phyloP scores from a whole-genome alignment of 306 rosid genomes.

The Castanea sativa region DNA sequence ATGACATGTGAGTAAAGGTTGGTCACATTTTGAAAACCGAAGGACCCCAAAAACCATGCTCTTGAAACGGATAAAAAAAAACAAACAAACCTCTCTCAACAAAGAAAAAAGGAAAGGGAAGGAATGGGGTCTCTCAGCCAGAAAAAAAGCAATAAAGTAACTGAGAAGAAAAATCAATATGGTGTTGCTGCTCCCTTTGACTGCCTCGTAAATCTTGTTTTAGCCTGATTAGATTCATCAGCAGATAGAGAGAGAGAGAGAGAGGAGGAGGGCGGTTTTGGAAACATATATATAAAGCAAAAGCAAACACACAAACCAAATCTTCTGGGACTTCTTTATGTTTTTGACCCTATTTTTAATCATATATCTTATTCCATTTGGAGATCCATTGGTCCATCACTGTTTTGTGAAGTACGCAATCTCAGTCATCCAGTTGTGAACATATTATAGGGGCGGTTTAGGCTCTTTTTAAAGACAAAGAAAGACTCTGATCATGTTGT shows the following conservation, averaged over 20 bases:
- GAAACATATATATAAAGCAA: conserved; percentile 72
- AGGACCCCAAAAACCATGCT: conserved; percentile 29
- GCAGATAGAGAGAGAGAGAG: too few relatives aligned
- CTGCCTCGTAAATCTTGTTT: conserved; percentile 75
- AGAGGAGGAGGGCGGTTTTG: conserved; percentile 31
- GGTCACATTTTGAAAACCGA: conserved; percentile 57
- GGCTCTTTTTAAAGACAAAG: conserved; percentile 11
- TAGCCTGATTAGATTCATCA: conserved; percentile 32
- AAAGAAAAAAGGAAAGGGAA: conserved; percentile 21
- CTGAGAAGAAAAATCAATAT: conserved; percentile 9
- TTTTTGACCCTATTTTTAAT: conserved; percentile 8
- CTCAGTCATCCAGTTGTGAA: neutral
- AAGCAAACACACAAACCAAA: conserved; percentile 27
- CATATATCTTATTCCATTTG: neutral
- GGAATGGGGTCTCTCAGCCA: conserved; percentile 48
- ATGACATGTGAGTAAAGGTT: conserved; percentile 61
- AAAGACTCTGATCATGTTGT: neutral
- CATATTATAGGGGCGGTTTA: conserved; percentile 1
- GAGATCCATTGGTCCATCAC: neutral
- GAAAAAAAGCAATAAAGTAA: conserved; percentile 39
- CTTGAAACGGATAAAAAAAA: conserved; percentile 28
- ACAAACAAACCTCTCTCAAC: neutral
- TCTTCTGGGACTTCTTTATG: conserved; percentile 52
- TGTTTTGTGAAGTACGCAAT: neutral
- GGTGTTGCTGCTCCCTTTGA: conserved; percentile 44